phyloP scores from a whole-genome alignment of 805 yeast genomes.

The Wickerhamomyces subpelliculosus region DNA sequence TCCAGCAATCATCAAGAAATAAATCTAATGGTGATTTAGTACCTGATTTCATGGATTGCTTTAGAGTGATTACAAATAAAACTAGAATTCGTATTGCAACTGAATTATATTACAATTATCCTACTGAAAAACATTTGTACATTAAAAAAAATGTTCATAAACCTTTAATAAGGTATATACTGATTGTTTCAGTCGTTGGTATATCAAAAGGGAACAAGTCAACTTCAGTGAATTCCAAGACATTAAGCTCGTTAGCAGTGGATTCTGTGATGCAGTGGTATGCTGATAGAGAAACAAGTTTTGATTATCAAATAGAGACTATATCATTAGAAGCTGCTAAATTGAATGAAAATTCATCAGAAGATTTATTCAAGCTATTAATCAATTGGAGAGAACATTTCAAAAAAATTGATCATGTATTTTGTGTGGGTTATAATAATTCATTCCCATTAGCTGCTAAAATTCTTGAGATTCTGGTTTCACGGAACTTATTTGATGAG shows the following conservation, averaged over 20 bases:
- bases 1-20: not conserved
- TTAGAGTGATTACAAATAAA: constrained; percentile 24
- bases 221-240: constrained; percentile 5
- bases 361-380: constrained; percentile 37
- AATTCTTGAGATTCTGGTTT: constrained; percentile 39
- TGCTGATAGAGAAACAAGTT: not conserved
- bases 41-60: constrained; percentile 16
- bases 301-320: constrained; percentile 14
- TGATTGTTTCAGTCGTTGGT: constrained; percentile 27
- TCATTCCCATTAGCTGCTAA: constrained; percentile 45
- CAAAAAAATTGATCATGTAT: constrained; percentile 40
- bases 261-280: constrained; percentile 23
- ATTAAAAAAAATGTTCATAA: constrained; percentile 18
- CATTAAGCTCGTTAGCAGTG: constrained; percentile 21
- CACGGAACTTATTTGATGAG: constrained; percentile 16
- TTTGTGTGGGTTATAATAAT: constrained; percentile 45
- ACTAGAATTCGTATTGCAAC: constrained; percentile 29
- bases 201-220: constrained; percentile 18
- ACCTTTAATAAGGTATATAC: constrained; percentile 18
- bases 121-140: constrained; percentile 30
- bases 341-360: constrained; percentile 25
- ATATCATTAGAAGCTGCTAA: constrained; percentile 30
- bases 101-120: constrained; percentile 30
- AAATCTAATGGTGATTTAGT: constrained; percentile 8
- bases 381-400: constrained; percentile 43